Percentiles rank a stretch among this genome's conserved stretches.
phyloP scores from a whole-genome alignment of 352 stramenopile genomes.

The Globisporangium splendens region DNA sequence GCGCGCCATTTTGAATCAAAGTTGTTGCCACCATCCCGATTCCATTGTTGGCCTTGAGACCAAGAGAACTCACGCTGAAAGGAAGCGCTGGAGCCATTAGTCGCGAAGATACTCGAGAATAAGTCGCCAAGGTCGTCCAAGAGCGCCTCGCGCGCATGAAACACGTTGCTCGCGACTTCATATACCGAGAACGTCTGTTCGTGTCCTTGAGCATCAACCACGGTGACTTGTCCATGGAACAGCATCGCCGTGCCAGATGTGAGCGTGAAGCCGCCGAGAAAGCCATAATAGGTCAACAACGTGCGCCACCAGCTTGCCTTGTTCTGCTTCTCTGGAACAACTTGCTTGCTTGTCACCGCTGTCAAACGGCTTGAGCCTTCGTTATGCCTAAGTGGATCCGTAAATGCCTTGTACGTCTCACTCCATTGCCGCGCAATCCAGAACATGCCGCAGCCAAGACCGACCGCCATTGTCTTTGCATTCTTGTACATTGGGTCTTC shows the following conservation, averaged over 20 bases:
- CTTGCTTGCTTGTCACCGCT: neutral
- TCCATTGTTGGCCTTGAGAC: neutral
- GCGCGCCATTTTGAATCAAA: slow-evolving; percentile 15
- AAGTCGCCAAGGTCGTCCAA: slow-evolving; percentile 6
- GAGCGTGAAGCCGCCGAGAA: slow-evolving; percentile 4
- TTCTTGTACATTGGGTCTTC: neutral
- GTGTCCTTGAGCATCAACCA: slow-evolving; percentile 1
- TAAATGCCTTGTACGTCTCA: neutral
- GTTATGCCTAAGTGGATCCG: neutral
- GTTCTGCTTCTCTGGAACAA: neutral
- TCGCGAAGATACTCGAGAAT: slow-evolving; percentile 1
- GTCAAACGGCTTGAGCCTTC: neutral
- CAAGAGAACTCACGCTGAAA: neutral
- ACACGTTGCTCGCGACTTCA: slow-evolving; percentile 5
- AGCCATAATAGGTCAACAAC: slow-evolving; percentile 1
- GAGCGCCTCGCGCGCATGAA: slow-evolving; percentile 2
- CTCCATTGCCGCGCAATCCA: slow-evolving; percentile 6
- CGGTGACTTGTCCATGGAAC: slow-evolving; percentile 9
- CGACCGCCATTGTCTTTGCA: neutral
- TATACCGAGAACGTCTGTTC: neutral
- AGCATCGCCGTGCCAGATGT: neutral
- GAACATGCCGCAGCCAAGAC: slow-evolving; percentile 6
- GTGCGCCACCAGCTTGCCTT: slow-evolving; percentile 6
- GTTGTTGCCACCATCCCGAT: neutral
- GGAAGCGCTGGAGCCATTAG: too few species aligned